Conservation (phyloP, 345 rosid genomes). For the Eucalyptus microcorys region DNA sequence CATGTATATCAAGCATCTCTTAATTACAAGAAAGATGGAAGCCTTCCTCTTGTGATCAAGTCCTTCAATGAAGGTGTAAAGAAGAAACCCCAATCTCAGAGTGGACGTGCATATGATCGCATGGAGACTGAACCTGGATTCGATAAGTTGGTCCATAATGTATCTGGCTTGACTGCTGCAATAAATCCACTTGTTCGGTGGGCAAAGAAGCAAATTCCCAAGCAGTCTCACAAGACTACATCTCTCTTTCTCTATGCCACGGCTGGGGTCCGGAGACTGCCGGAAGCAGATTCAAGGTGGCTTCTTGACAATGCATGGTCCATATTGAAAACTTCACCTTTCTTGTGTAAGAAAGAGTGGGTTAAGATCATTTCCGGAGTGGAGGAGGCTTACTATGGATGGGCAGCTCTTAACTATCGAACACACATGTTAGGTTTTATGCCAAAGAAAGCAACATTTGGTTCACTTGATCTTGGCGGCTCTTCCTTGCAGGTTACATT, state of each 20-base stretch:
- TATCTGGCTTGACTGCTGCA: slow-evolving; percentile 66
- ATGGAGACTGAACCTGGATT: slow-evolving; percentile 99
- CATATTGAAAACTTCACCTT: slow-evolving; percentile 67
- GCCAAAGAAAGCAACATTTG: slow-evolving; percentile 76
- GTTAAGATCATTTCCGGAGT: slow-evolving; percentile 78
- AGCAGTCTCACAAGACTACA: slow-evolving; percentile 64
- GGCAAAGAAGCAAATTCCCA: slow-evolving; percentile 91
- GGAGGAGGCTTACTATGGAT: slow-evolving; percentile 94
- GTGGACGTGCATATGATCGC: slow-evolving; percentile 91
- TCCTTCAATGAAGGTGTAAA: slow-evolving; percentile 62
- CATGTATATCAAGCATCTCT: slow-evolving; percentile 68
- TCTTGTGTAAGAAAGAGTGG: slow-evolving; percentile 67
- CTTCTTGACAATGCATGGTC: slow-evolving; percentile 80
- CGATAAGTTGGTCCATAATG: slow-evolving; percentile 68
- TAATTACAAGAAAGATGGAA: slow-evolving; percentile 42
- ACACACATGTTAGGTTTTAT: slow-evolving; percentile 48
- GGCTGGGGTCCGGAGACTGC: slow-evolving; percentile 93
- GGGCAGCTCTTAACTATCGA: slow-evolving; percentile 90
- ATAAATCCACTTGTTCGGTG: slow-evolving; percentile 77
- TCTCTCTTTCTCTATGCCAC: slow-evolving; percentile 91
- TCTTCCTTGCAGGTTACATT: slow-evolving; percentile 98
- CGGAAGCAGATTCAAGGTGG: slow-evolving; percentile 74
- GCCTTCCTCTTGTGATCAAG: slow-evolving; percentile 57
- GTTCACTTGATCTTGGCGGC: slow-evolving; percentile 97
- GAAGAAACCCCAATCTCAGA: slow-evolving; percentile 40